Evolutionary conservation across 257 asterid genomes (phyloP).

Genomic region (Anisodus acutangulus): DNA sequence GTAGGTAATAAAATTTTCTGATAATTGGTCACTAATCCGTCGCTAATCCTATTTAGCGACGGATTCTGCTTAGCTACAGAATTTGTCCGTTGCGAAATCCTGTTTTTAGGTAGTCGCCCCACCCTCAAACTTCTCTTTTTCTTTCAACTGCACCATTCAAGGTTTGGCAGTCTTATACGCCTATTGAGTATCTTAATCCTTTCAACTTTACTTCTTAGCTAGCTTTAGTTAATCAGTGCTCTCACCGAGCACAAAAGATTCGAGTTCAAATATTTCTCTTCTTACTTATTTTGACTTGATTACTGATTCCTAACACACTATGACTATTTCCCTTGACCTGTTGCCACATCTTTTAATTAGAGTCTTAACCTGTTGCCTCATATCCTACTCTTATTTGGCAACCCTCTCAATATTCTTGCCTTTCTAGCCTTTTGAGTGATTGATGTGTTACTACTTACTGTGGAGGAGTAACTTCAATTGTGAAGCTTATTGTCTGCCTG

Average conservation of each 20-base stretch:
- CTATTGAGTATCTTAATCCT: not conserved
- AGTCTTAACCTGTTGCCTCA: not conserved
- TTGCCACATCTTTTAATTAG: not conserved
- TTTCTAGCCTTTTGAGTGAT: not conserved
- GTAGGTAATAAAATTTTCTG: too few relatives aligned
- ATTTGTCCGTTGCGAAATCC: too few relatives aligned
- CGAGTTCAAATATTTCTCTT: not conserved
- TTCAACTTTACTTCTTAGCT: not conserved
- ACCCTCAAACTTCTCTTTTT: not conserved
- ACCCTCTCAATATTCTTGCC: not conserved
- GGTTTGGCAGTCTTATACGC: not conserved
- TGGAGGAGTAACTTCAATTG: not conserved
- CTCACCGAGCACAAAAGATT: not conserved
- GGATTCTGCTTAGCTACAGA: too few relatives aligned
- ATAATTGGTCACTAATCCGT: too few relatives aligned
- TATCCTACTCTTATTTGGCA: not conserved
- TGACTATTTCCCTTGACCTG: constrained; percentile 6
- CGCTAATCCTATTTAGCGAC: too few relatives aligned
- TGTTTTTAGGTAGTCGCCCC: too few relatives aligned
- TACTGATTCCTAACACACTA: not conserved
- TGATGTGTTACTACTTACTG: not conserved
- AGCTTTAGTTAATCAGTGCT: not conserved
- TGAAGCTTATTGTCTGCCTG: not conserved
- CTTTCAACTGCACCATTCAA: not conserved
- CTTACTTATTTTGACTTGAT: not conserved